Conservation (phyloP, 1,284 basidiomycete genomes). For the Cryptococcus neoformans region DNA sequence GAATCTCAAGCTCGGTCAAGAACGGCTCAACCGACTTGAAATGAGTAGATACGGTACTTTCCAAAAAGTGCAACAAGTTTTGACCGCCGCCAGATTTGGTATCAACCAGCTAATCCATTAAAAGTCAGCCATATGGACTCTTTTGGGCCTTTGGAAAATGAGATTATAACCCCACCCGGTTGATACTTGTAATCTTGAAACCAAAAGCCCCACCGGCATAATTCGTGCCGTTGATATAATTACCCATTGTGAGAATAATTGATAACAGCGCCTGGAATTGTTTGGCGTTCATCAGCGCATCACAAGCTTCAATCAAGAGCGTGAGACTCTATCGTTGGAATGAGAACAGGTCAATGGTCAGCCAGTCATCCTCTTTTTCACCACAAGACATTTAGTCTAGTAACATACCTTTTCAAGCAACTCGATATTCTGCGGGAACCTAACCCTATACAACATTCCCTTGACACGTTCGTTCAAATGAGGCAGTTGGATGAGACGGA, state of each 20-base stretch:
- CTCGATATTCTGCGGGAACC: conserved; percentile 76
- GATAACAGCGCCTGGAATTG: conserved; percentile 73
- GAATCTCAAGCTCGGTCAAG: conserved; percentile 81
- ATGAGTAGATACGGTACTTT: conserved; percentile 80
- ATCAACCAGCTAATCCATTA: conserved; percentile 71
- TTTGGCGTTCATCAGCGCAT: conserved; percentile 69
- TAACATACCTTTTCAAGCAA: conserved; percentile 54
- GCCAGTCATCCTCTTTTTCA: conserved; percentile 24
- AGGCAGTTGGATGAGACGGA: conserved; percentile 93
- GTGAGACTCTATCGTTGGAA: conserved; percentile 61
- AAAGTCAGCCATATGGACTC: not conserved
- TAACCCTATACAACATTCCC: conserved; percentile 86
- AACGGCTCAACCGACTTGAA: conserved; percentile 88
- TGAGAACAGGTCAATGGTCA: not conserved
- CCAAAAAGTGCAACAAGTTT: conserved; percentile 92
- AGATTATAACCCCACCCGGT: conserved; percentile 62
- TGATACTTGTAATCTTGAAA: conserved; percentile 96
- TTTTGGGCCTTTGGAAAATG: not conserved
- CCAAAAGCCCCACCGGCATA: conserved; percentile 97
- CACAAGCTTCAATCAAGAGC: conserved; percentile 75
- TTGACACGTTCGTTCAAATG: conserved; percentile 87
- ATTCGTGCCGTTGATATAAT: conserved; percentile 97
- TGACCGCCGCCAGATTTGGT: conserved; percentile 94
- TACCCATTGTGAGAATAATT: conserved; percentile 89
- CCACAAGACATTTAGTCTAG: too few species aligned